Evolutionary conservation across 305 asterid species (phyloP), one percentile per base, ranked within the genome.

Genomic region (Euphrasia arctica): DNA sequence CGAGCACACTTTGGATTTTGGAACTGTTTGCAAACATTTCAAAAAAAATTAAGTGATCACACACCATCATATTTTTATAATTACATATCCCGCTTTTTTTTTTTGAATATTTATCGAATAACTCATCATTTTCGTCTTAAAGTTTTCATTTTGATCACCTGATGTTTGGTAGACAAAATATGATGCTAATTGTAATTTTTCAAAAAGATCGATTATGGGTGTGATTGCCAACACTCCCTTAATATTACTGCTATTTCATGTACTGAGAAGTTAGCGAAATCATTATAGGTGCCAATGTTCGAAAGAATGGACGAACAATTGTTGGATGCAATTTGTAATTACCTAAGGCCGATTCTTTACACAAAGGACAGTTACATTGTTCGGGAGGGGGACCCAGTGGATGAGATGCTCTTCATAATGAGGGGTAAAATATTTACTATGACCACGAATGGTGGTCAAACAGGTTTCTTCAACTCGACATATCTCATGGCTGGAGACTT

Each of bases 251-350:
- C 22, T 18, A 18, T 18, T 18, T 59, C 59, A 8, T n/a, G 39
- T 25, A 48, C 29, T 36, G 42, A 15, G 58, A 15, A 36, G 42
- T 36, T 18, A 13, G 41, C 34, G 3, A 15, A 4, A 45, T n/a
- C 58, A 9, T 58, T n/a, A 4, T 54, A 83, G 90, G 89, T 83
- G 59, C 89, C 86, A 13, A 69, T 83, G 74, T 83, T 83, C 54
- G 89, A 83, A 78, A 83, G 80, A 74, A 83, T 83, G 89, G 86
- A 80, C 1, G 86, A 80, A 43, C 86, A 74, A 36, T 82, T 83
- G 42, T 41, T 83, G 58, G 86, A 80, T 49, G 89, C 86, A 3
- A 58, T 80, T 75, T 78, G 81, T 1, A 83, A 80, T 73, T 72
- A 83, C 27, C 80, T 80, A 27, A 83, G 78, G 67, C 83, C 86